Evolutionary conservation across 176 grass and related monocot genomes (phyloP).

Genomic region (Aegilops speltoides): DNA sequence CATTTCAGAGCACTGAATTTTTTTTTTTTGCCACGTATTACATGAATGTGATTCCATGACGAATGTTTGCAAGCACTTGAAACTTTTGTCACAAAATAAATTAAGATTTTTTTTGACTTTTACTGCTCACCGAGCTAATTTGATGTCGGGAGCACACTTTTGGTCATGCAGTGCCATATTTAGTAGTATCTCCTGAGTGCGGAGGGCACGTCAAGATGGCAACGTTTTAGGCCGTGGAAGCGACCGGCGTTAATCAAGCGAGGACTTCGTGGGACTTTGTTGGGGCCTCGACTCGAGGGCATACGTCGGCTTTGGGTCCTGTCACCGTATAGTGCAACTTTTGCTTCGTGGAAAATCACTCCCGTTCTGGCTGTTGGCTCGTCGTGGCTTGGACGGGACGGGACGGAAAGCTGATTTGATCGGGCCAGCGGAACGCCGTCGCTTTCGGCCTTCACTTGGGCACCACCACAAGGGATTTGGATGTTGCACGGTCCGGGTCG

Average conservation of each 20-base stretch:
- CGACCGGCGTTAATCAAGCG: neutral
- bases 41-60: too few species aligned
- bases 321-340: conserved; percentile 9
- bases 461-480: neutral
- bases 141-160: too few species aligned
- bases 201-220: neutral
- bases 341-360: neutral
- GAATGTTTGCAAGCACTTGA: too few species aligned
- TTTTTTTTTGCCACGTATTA: too few species aligned
- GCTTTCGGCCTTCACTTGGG: neutral
- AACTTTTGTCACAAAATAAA: too few species aligned
- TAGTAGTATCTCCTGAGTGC: too few species aligned
- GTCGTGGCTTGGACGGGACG: neutral
- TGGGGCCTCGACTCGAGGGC: neutral
- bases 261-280: neutral
- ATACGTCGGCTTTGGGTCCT: neutral
- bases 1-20: too few species aligned
- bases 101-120: too few species aligned
- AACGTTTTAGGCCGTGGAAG: neutral
- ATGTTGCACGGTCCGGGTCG: neutral
- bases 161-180: too few species aligned
- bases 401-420: conserved; percentile 1
- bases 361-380: neutral
- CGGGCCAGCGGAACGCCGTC: neutral
- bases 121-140: too few species aligned